phyloP scores from a whole-genome alignment of 768 basidiomycete genomes.

The Mycena metata region DNA sequence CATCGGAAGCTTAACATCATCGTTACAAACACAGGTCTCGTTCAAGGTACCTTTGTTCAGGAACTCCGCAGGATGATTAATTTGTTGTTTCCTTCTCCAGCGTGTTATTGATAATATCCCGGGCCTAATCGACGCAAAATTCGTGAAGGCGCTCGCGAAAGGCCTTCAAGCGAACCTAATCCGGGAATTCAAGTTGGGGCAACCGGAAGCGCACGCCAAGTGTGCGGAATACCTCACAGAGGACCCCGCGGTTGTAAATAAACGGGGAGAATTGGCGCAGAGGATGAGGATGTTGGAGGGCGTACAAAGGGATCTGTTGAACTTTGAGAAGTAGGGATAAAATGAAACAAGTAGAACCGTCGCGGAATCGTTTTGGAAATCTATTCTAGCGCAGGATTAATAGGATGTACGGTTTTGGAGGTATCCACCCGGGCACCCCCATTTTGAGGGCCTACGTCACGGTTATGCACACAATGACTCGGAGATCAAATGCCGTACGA shows the following conservation, averaged over 20 bases:
- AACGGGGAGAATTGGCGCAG: slow-evolving; percentile 50
- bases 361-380: too few species aligned
- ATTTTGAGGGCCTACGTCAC: too few species aligned
- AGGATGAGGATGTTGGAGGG: slow-evolving; percentile 53
- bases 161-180: slow-evolving; percentile 50
- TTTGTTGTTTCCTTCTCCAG: slow-evolving; percentile 37
- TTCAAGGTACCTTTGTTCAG: slow-evolving; percentile 9
- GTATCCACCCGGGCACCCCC: too few species aligned
- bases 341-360: too few species aligned
- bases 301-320: slow-evolving; percentile 53
- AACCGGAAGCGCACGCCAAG: slow-evolving; percentile 47
- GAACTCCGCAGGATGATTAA: too few species aligned
- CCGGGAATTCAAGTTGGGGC: slow-evolving; percentile 52
- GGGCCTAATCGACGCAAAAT: slow-evolving; percentile 46
- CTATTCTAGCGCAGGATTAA: too few species aligned
- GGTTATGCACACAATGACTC: too few species aligned
- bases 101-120: slow-evolving; percentile 62
- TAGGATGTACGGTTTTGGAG: too few species aligned
- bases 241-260: slow-evolving; percentile 53
- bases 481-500: too few species aligned
- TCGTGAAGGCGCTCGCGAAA: slow-evolving; percentile 49
- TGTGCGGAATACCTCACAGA: slow-evolving; percentile 60
- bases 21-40: background rate
- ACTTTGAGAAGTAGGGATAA: background rate
- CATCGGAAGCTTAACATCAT: too few species aligned